Evolutionary conservation across 352 stramenopile genomes (phyloP).

Genomic region (Sclerospora graminicola): DNA sequence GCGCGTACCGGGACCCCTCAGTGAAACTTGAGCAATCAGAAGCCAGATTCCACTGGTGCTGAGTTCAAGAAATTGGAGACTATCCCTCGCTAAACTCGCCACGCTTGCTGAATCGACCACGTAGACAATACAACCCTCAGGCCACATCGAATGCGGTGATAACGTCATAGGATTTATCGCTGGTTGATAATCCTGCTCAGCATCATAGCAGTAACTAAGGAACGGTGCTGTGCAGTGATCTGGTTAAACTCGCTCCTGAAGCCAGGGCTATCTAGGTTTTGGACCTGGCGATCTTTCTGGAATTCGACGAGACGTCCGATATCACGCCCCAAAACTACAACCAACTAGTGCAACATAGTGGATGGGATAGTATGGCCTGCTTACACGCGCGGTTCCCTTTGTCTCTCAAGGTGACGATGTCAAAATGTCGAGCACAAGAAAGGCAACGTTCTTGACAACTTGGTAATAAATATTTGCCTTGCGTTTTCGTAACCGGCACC

Average conservation of each 20-base stretch:
- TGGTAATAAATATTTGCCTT: background rate
- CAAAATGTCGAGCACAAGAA: background rate
- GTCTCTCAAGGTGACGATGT: background rate
- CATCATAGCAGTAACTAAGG: background rate
- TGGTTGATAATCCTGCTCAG: background rate
- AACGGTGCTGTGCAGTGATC: background rate
- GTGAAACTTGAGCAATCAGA: background rate
- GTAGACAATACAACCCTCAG: background rate
- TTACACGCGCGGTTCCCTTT: background rate
- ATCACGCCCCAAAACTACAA: background rate
- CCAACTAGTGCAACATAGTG: background rate
- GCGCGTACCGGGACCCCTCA: too few species aligned
- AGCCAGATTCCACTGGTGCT: background rate
- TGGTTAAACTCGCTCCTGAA: background rate
- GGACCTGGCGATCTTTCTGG: background rate
- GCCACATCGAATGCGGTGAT: background rate
- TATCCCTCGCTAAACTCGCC: background rate
- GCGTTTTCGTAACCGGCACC: background rate
- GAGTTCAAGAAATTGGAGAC: background rate
- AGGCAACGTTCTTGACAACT: background rate
- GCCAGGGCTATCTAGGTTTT: background rate
- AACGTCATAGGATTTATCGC: background rate
- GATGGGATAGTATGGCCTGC: background rate
- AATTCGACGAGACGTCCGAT: background rate
- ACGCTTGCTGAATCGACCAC: background rate